Percentiles rank a stretch among this genome's conserved stretches.
Conservation (phyloP, 345 rosid species). For the Syzygium jambos region DNA sequence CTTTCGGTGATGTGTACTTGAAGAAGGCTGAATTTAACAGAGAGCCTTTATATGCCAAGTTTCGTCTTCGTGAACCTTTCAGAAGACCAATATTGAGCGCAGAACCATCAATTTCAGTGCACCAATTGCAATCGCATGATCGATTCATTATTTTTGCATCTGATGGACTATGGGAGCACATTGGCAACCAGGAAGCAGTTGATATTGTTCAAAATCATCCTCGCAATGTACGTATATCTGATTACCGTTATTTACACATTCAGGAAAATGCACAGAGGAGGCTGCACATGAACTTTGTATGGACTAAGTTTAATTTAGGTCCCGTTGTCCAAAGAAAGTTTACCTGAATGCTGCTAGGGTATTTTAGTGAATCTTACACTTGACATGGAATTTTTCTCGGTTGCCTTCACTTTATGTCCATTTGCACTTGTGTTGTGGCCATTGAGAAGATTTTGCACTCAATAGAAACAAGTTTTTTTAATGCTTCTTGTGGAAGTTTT, state of each 20-base stretch:
- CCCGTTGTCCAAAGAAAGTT: neutral
- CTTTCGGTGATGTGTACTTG: conserved; percentile 42
- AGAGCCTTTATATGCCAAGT: conserved; percentile 31
- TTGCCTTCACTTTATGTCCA: neutral
- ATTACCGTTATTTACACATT: neutral
- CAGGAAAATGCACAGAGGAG: neutral
- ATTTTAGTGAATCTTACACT: neutral
- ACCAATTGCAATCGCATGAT: conserved; percentile 34
- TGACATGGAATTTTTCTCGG: neutral
- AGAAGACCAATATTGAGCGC: conserved; percentile 38
- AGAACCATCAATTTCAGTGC: conserved; percentile 33
- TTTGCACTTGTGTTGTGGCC: neutral
- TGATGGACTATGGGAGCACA: conserved; percentile 53
- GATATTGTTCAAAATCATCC: conserved; percentile 37
- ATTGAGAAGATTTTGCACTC: neutral
- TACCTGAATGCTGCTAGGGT: neutral
- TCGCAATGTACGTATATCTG: conserved; percentile 15
- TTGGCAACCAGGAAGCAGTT: conserved; percentile 47
- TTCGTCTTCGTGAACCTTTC: conserved; percentile 37
- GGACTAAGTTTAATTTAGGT: neutral
- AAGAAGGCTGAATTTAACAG: conserved; percentile 43
- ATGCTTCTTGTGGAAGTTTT: neutral
- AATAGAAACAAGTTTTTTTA: neutral
- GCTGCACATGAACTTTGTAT: neutral
- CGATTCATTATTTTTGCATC: conserved; percentile 45